These are phyloP conservation scores for Hortiboletus campestris DNA, from an alignment of 768 basidiomycete genomes.

Conservation along the genomic window DNA sequence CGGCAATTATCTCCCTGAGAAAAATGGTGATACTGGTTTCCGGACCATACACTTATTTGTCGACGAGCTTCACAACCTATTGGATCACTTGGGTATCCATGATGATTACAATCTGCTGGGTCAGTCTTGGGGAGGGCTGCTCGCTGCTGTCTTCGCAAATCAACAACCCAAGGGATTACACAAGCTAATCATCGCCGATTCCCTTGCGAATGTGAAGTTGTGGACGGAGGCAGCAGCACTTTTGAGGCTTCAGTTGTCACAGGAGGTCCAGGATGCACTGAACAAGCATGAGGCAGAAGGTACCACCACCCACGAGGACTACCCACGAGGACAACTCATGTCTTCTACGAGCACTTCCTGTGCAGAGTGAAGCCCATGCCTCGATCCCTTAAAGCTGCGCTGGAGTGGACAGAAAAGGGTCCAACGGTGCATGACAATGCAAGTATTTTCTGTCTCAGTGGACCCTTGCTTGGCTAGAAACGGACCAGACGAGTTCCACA, in stretches of 20 bases:
- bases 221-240: slow-evolving; percentile 37
- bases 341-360: slow-evolving; percentile 43
- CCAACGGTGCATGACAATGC: slow-evolving; percentile 50
- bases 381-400: slow-evolving; percentile 31
- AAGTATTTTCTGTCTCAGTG: slow-evolving; percentile 11
- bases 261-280: slow-evolving; percentile 39
- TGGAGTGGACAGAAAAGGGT: slow-evolving; percentile 40
- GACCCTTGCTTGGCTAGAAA: slow-evolving; percentile 27
- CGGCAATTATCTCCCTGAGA: slow-evolving; percentile 51
- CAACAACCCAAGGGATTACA: slow-evolving; percentile 45
- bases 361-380: slow-evolving; percentile 50
- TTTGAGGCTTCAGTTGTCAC: slow-evolving; percentile 38
- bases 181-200: slow-evolving; percentile 44
- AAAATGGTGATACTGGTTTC: slow-evolving; percentile 40
- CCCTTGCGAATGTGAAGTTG: slow-evolving; percentile 44
- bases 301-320: slow-evolving; percentile 44
- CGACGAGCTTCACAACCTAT: slow-evolving; percentile 48
- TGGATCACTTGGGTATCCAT: slow-evolving; percentile 43
- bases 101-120: slow-evolving; percentile 44
- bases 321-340: slow-evolving; percentile 39
- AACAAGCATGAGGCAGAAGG: slow-evolving; percentile 45
- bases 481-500: slow-evolving; percentile 40
- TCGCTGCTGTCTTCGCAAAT: slow-evolving; percentile 35
- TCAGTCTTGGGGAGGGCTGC: slow-evolving; percentile 46
- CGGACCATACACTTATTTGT: slow-evolving; percentile 52